Evolutionary conservation across 116 monocot species (phyloP).

Genomic region (Cymodocea nodosa): DNA sequence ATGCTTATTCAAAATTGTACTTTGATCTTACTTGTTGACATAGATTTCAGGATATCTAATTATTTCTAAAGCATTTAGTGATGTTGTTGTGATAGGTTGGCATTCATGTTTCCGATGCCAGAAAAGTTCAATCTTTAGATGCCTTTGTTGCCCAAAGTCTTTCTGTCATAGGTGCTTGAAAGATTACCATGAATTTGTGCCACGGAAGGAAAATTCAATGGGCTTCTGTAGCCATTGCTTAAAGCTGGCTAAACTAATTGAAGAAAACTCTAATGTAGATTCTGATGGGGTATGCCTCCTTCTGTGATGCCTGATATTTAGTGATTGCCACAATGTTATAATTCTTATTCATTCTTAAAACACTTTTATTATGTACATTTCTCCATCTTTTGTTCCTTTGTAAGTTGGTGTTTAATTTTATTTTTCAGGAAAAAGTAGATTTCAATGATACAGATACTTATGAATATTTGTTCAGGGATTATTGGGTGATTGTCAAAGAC

Average conservation of each 20-base stretch:
- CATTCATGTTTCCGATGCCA: constrained; percentile 58
- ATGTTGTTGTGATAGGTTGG: constrained; percentile 27
- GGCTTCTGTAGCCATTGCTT: constrained; percentile 78
- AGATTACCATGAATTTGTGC: constrained; percentile 31
- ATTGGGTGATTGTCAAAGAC: constrained; percentile 67
- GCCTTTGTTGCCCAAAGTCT: constrained; percentile 61
- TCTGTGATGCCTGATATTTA: not conserved
- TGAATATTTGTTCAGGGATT: constrained; percentile 70
- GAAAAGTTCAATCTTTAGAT: constrained; percentile 42
- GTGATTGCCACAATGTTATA: not conserved
- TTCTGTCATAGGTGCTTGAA: constrained; percentile 45
- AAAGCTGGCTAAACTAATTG: constrained; percentile 40
- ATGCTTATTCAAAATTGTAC: not conserved
- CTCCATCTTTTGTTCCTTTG: not conserved
- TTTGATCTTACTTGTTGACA: not conserved
- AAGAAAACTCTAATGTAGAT: constrained; percentile 40
- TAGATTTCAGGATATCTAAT: not conserved
- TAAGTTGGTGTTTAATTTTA: constrained; percentile 3
- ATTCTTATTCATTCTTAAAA: not conserved
- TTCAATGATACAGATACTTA: constrained; percentile 40
- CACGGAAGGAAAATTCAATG: constrained; percentile 30
- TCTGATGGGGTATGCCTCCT: constrained; percentile 57
- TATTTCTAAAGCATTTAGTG: not conserved
- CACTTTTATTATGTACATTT: too few relatives aligned
- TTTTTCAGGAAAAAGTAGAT: constrained; percentile 51